Evolutionary conservation across 192 early-diverging fungal genomes (phyloP).

Genomic region (Paraglomus brasilianum): DNA sequence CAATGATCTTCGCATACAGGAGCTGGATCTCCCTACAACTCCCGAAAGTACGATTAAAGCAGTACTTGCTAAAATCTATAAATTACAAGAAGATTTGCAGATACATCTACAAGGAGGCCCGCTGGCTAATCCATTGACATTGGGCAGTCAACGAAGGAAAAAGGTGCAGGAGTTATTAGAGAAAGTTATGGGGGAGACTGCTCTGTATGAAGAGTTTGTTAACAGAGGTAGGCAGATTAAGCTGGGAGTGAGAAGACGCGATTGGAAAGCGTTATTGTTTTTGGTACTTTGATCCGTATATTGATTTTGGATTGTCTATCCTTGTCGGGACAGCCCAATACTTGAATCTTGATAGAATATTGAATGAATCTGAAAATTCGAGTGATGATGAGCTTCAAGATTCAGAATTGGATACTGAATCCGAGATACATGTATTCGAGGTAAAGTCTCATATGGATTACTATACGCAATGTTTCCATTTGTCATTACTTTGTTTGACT

Average conservation of each 20-base stretch:
- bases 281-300: neutral
- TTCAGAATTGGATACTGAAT: constrained; percentile 50
- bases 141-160: constrained; percentile 44
- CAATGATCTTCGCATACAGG: constrained; percentile 52
- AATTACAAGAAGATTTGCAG: constrained; percentile 56
- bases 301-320: neutral
- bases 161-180: constrained; percentile 52
- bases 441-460: constrained; percentile 40
- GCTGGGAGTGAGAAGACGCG: neutral
- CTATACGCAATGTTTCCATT: constrained; percentile 18
- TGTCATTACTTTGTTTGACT: neutral
- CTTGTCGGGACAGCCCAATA: constrained; percentile 48
- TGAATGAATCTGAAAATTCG: constrained; percentile 54
- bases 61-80: constrained; percentile 50
- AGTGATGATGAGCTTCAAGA: constrained; percentile 47
- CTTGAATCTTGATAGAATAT: constrained; percentile 56
- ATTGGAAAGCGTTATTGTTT: neutral
- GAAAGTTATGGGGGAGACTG: constrained; percentile 51
- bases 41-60: constrained; percentile 54
- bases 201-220: constrained; percentile 63
- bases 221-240: constrained; percentile 49
- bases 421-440: constrained; percentile 42
- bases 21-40: constrained; percentile 53
- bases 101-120: constrained; percentile 64
- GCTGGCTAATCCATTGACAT: constrained; percentile 40